Conservation (phyloP, 2,329 filamentous ascomycete species). For the Aspergillus tamarii region DNA sequence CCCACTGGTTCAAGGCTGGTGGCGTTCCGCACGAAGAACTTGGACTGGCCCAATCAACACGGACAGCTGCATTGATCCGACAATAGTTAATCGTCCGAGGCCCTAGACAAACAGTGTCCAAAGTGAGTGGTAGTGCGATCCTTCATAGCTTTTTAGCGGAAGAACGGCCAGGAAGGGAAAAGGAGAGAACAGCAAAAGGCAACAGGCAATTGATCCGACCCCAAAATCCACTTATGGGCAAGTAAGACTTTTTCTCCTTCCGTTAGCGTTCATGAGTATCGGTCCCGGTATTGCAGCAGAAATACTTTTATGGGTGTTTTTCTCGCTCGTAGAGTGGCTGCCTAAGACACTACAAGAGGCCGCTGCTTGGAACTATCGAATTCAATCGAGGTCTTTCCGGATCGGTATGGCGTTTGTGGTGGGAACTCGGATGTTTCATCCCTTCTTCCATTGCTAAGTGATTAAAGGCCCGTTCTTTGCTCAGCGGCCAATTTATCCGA, state of each 20-base stretch:
- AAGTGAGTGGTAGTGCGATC: background rate
- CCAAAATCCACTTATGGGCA: background rate
- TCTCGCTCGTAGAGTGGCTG: background rate
- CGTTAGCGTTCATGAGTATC: background rate
- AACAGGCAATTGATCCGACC: background rate
- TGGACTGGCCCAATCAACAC: background rate
- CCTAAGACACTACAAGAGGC: background rate
- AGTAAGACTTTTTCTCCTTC: background rate
- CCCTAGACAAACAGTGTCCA: background rate
- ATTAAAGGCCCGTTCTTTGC: background rate
- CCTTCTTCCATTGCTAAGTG: slow-evolving; percentile 11
- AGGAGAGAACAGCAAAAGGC: background rate
- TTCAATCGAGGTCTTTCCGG: slow-evolving; percentile 1
- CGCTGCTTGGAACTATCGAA: background rate
- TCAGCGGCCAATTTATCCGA: background rate
- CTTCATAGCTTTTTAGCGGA: background rate
- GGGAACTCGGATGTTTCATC: slow-evolving; percentile 6
- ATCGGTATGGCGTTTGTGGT: background rate
- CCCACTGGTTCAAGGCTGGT: background rate
- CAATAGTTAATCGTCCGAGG: background rate
- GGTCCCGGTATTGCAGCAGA: background rate
- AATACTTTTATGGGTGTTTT: background rate
- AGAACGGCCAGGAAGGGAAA: background rate
- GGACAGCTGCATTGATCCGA: background rate
- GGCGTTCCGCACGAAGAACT: background rate